These are phyloP conservation scores for Polytrichum commune DNA, from an alignment of 225 moss, liverwort and hornwort genomes.

Conservation along the genomic window DNA sequence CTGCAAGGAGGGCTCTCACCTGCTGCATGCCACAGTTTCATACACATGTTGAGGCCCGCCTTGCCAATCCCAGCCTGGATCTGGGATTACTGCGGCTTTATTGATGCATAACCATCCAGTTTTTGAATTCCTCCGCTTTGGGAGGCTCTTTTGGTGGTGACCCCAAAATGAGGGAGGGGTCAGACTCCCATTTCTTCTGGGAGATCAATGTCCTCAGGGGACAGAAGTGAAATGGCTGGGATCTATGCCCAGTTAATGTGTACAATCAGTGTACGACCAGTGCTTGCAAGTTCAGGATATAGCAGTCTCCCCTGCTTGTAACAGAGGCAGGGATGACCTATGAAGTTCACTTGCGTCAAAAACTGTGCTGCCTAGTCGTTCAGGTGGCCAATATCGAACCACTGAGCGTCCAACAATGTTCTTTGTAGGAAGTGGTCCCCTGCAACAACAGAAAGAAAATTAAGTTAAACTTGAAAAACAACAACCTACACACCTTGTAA, in stretches of 20 bases:
- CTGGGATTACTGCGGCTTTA: constrained; percentile 20
- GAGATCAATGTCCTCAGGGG: constrained; percentile 33
- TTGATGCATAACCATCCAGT: constrained; percentile 35
- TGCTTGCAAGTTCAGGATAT: constrained; percentile 28
- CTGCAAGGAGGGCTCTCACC: too few relatives aligned
- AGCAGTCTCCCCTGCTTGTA: constrained; percentile 47
- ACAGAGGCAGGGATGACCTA: constrained; percentile 46
- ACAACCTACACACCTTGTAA: too few relatives aligned
- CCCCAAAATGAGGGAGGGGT: constrained; percentile 3
- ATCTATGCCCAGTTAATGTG: constrained; percentile 46
- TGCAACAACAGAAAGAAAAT: constrained; percentile 10
- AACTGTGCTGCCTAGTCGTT: constrained; percentile 71
- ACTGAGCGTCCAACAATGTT: constrained; percentile 67
- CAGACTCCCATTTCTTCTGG: neutral
- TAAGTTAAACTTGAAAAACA: neutral
- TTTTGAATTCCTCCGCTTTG: constrained; percentile 19
- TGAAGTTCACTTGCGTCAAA: constrained; percentile 52
- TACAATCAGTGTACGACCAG: constrained; percentile 25
- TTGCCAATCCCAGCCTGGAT: constrained; percentile 12
- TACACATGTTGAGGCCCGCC: neutral
- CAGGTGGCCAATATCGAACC: constrained; percentile 67
- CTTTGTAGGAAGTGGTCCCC: constrained; percentile 70
- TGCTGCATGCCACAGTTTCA: too few relatives aligned
- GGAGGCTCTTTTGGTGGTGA: constrained; percentile 23
- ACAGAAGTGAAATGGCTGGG: constrained; percentile 38